phyloP scores from a whole-genome alignment of 192 early-diverging fungal genomes.

The Coemansia umbellata region DNA sequence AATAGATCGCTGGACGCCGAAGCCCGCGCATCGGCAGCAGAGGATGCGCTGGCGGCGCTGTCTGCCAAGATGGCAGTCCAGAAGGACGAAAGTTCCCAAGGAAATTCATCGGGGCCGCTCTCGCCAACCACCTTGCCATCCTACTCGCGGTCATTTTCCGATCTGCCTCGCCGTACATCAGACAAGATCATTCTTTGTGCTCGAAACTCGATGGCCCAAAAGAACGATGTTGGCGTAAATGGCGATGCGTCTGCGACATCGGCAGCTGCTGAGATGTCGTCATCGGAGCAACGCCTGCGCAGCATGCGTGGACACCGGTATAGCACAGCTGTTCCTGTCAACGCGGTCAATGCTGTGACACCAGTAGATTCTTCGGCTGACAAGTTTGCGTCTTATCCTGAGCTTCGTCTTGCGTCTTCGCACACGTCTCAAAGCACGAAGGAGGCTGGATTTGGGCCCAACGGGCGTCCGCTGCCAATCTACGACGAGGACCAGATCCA shows the following conservation, averaged over 20 bases:
- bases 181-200: conserved; percentile 33
- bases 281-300: conserved; percentile 30
- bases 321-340: conserved; percentile 14
- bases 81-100: neutral
- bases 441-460: neutral
- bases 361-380: conserved; percentile 4
- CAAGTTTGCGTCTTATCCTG: conserved; percentile 44
- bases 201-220: conserved; percentile 17
- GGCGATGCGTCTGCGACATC: neutral
- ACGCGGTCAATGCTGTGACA: neutral
- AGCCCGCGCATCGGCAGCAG: conserved; percentile 26
- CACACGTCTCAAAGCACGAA: neutral
- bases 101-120: neutral
- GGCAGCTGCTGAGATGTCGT: neutral
- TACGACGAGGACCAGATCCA: conserved; percentile 35
- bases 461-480: conserved; percentile 7
- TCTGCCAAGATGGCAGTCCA: conserved; percentile 2
- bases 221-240: neutral
- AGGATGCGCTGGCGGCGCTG: conserved; percentile 25
- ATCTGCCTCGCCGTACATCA: conserved; percentile 19
- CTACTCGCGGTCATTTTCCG: conserved; percentile 9
- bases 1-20: conserved; percentile 27
- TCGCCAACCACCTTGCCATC: conserved; percentile 4
- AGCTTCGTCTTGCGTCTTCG: conserved; percentile 33
- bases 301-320: conserved; percentile 35